These are phyloP conservation scores for Coemansia sp. DNA, from an alignment of 192 early-diverging fungal genomes.

Conservation along the genomic window DNA sequence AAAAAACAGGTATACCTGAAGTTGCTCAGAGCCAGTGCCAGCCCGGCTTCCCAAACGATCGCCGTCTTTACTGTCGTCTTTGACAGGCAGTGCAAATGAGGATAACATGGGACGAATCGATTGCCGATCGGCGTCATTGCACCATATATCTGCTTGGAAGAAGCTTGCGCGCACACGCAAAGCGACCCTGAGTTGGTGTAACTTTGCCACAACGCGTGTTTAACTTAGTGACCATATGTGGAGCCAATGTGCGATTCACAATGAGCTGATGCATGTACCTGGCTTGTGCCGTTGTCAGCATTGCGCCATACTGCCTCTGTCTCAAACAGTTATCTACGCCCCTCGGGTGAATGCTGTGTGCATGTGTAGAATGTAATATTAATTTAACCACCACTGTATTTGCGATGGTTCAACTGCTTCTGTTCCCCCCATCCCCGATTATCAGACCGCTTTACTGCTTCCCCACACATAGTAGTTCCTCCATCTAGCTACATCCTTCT, in stretches of 20 bases:
- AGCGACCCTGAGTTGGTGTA: background rate
- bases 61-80: background rate
- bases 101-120: background rate
- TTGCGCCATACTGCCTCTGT: slow-evolving; percentile 3
- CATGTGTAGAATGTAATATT: background rate
- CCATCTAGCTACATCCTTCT: background rate
- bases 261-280: slow-evolving; percentile 6
- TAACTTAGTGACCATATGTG: background rate
- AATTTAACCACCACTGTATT: slow-evolving; percentile 8
- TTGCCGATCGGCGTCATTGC: slow-evolving; percentile 7
- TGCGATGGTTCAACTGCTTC: background rate
- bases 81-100: background rate
- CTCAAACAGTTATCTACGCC: background rate
- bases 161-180: background rate
- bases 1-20: background rate
- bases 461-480: background rate
- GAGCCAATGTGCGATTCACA: background rate
- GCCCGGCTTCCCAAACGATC: slow-evolving; percentile 5
- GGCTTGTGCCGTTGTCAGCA: background rate
- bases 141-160: background rate
- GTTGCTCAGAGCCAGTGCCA: background rate
- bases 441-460: slow-evolving; percentile 6
- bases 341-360: background rate
- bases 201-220: background rate
- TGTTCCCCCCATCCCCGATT: background rate